Evolutionary conservation across 371 early-diverging fungal species (phyloP).

Genomic region (Apophysomyces sp.): DNA sequence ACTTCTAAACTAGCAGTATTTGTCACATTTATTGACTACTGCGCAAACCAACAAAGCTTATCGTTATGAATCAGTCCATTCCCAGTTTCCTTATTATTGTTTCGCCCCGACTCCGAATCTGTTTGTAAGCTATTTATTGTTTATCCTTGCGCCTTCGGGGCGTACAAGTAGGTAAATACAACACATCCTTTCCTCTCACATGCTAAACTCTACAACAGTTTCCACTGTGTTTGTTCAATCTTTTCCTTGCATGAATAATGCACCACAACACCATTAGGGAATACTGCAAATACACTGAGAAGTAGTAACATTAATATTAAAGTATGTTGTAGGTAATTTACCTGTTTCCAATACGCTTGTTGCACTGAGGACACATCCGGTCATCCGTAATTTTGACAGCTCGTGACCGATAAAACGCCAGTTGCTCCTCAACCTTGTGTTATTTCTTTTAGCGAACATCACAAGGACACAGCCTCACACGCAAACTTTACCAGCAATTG

Average conservation of each 20-base stretch:
- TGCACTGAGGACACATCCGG: constrained; percentile 79
- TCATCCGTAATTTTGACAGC: constrained; percentile 77
- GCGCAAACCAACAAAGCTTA: not conserved
- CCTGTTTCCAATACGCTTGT: constrained; percentile 80
- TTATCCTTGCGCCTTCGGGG: not conserved
- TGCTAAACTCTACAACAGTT: constrained; percentile 21
- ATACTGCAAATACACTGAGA: constrained; percentile 71
- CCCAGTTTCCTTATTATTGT: not conserved
- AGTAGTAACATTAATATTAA: too few species aligned
- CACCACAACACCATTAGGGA: constrained; percentile 72
- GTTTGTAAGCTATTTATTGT: not conserved
- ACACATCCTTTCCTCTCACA: not conserved
- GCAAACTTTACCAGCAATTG: constrained; percentile 58
- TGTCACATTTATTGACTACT: not conserved
- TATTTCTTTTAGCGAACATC: not conserved
- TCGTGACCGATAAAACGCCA: constrained; percentile 62
- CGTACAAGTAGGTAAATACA: not conserved
- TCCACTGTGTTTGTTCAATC: constrained; percentile 54
- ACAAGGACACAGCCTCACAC: not conserved
- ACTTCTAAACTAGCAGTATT: not conserved
- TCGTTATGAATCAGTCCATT: not conserved
- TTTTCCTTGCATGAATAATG: constrained; percentile 80
- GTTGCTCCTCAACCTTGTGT: constrained; percentile 65
- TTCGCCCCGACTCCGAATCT: not conserved
- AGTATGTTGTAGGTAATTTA: too few species aligned